Conservation (phyloP, 768 basidiomycete species). For the Tylopilus rubrobrunneus region DNA sequence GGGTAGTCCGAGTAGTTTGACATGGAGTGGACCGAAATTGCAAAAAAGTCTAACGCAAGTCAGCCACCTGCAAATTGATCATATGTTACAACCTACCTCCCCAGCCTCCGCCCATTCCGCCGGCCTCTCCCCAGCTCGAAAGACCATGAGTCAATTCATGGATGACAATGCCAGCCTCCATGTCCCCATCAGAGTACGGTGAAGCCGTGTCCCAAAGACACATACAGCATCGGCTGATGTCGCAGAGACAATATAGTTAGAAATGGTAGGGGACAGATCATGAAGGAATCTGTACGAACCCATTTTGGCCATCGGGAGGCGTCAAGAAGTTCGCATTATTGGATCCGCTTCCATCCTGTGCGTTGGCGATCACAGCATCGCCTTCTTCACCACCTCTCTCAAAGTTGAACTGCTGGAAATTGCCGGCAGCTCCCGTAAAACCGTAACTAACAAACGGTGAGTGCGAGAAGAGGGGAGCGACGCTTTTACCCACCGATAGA, state of each 20-base stretch:
- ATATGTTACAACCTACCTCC: conserved; percentile 46
- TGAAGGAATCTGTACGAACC: conserved; percentile 29
- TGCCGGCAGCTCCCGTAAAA: conserved; percentile 87
- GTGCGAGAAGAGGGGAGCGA: background rate
- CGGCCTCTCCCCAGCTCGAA: conserved; percentile 93
- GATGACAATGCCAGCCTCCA: conserved; percentile 96
- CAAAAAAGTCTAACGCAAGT: conserved; percentile 61
- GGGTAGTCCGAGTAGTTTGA: conserved; percentile 69
- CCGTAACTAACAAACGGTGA: conserved; percentile 58
- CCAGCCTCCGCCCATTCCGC: conserved; percentile 99
- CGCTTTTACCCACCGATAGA: conserved; percentile 51
- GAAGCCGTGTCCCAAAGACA: conserved; percentile 91
- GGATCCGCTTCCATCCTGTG: conserved; percentile 91
- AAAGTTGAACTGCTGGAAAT: conserved; percentile 99
- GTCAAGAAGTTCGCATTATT: conserved; percentile 94
- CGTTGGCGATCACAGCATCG: conserved; percentile 91
- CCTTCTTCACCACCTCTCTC: conserved; percentile 82
- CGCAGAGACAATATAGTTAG: background rate
- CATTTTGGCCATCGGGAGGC: conserved; percentile 79
- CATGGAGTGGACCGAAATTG: conserved; percentile 80
- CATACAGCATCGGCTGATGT: conserved; percentile 75
- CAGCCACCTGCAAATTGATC: background rate
- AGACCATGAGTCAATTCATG: conserved; percentile 88
- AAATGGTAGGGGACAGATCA: background rate
- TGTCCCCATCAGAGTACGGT: conserved; percentile 91